Evolutionary conservation across 192 early-diverging fungal genomes (phyloP), one percentile per base, ranked within the genome.

Genomic region (Podila verticillata): DNA sequence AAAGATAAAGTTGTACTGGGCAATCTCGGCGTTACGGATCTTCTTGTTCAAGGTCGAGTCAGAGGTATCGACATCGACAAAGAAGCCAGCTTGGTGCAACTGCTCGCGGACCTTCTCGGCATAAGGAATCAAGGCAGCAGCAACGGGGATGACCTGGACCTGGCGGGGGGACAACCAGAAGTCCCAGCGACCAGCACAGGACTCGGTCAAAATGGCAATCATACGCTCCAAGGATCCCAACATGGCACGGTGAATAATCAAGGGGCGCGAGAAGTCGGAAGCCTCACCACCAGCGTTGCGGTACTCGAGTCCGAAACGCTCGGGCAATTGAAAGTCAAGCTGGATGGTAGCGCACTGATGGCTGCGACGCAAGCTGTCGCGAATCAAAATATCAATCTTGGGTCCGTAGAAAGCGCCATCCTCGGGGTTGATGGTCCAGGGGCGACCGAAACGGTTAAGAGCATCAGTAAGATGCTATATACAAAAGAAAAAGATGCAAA

Each of bases 331-430:
- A 93, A 97, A 99, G 85, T 98, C 97, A 44, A 99, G 90, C 84
- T 98, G 97, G 69, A 98, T 93, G 24, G 98, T 99, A 39, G 98
- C 98, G 82, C 98, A 99, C 85, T 98, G 98, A 78, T 93, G 93
- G 44, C 88, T 89, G 48, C 98, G 94, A 72, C 91, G 87, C 63
- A 99, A 89, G 15, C 97, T 97, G 84, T 99, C 98, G 15, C 92
- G 87, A 78, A 99, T 94, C 44, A 91, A 91, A 83, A 99, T 98
- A 86, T 99, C 98, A 79, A 99, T 95, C 92, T 99, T 99, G 81
- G 98, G 98, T n/a, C 98, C 98, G 83, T 99, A 99, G 91, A 99
- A 99, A 26, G 98, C 98, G 49, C 98, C 98, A 85, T 99, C 98
- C 68, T 95, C 95, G 10, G 92, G 93, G 83, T 98, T 95, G 58